Base-by-base conservation (phyloP, 805 yeast species). In the Yarrowia deformans region DNA sequence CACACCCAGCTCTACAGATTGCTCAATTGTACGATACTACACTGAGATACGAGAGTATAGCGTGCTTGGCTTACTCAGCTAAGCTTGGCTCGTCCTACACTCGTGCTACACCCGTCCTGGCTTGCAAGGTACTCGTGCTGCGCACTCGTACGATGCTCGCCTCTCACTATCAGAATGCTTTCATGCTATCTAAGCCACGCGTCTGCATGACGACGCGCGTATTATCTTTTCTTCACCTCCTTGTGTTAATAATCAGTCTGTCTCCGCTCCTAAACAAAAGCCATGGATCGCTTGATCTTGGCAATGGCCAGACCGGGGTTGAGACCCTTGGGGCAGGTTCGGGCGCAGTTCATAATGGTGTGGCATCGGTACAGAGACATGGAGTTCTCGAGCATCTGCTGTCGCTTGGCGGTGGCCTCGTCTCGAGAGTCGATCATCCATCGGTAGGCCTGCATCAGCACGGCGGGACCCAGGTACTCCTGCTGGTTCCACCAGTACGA, bases 401-500 rank as follows among this genome's bases (percentile, higher is more conserved):
- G 90, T 85, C 99, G 92, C 74, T 84, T 76, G 71, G 81, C 83
- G 54, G 91, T 84, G 69, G 97, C 97, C 81, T 92, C 89, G 82
- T 95, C 99, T 84, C 99, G 90, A 52, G 97, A 90, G 81, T 95
- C 99, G 71, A 93, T 87, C 85, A 95, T 88, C 99, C 99, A 95
- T 84, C 99, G 90, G 86, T 88, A 95, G 69, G 98, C 98, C 85
- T 95, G 99, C 97, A 95, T 91, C 80, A 95, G 86, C 69, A 95
- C 98, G 39, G 99, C 99, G 34, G 99, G 99, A 70, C 99, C 99
- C 75, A 95, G 84, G 82, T 95, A 95, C 84, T 95, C 97, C 82
- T 93, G 97, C 83, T 92, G 97, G 83, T 95, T 95, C 99, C 99
- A 95, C 99, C 99, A 95, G 86, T 95, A 95, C 3, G 98, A 93